These are phyloP conservation scores for Rhizopus stolonifer DNA, from an alignment of 371 early-diverging fungal species.

Conservation along the genomic window DNA sequence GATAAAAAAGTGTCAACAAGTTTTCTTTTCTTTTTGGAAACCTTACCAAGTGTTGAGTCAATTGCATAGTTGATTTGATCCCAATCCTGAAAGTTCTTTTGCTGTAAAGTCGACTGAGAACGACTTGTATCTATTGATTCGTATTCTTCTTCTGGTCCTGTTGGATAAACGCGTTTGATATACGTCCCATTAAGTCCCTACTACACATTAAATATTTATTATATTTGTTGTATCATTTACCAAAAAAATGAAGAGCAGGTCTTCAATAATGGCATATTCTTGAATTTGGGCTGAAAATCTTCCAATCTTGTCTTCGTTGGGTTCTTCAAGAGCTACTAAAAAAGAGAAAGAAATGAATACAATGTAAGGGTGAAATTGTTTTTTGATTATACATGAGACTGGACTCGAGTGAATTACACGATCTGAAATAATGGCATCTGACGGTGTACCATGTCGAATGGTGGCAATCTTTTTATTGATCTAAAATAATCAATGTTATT, in stretches of 20 bases:
- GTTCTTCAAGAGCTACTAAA: slow-evolving; percentile 2
- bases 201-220: neutral
- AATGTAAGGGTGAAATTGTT: neutral
- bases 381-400: neutral
- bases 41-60: slow-evolving; percentile 52
- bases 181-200: slow-evolving; percentile 87
- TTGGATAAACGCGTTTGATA: slow-evolving; percentile 48
- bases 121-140: slow-evolving; percentile 25
- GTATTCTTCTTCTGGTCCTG: slow-evolving; percentile 17
- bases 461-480: slow-evolving; percentile 41
- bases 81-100: slow-evolving; percentile 27
- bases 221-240: slow-evolving; percentile 41
- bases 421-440: neutral
- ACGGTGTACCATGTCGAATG: slow-evolving; percentile 28
- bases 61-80: slow-evolving; percentile 39
- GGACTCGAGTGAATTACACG: neutral
- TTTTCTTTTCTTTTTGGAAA: neutral
- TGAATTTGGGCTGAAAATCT: slow-evolving; percentile 55
- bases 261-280: slow-evolving; percentile 84
- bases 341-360: neutral
- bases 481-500: slow-evolving; percentile 10
- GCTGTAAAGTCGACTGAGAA: slow-evolving; percentile 19
- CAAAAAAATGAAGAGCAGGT: slow-evolving; percentile 83
- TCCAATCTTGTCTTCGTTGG: slow-evolving; percentile 16
- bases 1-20: neutral